Evolutionary conservation across 345 rosid genomes (phyloP).

Genomic region (Melastoma malabathricum): DNA sequence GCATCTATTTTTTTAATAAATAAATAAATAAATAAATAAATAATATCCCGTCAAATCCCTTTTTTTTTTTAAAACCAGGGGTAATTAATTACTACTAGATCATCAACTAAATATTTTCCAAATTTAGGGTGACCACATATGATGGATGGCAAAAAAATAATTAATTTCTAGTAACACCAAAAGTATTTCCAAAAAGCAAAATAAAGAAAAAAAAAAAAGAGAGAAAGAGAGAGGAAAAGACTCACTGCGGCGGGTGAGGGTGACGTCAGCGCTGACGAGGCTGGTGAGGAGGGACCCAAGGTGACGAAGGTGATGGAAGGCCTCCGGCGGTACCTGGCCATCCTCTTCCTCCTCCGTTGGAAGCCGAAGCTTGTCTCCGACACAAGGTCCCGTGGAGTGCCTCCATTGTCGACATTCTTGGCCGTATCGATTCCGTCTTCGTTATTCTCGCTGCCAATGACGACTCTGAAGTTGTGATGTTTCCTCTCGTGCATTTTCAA

Average conservation of each 20-base stretch:
- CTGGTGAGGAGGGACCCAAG: constrained; percentile 21
- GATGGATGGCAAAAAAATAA: too few relatives aligned
- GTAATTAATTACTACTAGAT: too few relatives aligned
- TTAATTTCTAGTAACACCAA: too few relatives aligned
- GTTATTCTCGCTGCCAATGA: constrained; percentile 9
- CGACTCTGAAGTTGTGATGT: constrained; percentile 4
- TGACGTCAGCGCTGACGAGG: constrained; percentile 23
- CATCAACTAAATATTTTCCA: too few relatives aligned
- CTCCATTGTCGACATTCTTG: constrained; percentile 5
- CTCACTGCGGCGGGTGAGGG: constrained; percentile 10
- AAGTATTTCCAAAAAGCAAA: too few relatives aligned
- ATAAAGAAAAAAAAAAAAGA: neutral
- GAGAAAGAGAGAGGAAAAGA: neutral
- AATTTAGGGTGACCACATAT: too few relatives aligned
- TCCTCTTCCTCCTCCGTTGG: constrained; percentile 56
- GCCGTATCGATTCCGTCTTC: neutral
- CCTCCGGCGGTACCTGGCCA: constrained; percentile 67
- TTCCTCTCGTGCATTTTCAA: too few relatives aligned
- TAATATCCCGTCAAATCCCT: too few relatives aligned
- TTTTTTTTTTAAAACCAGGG: too few relatives aligned
- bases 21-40: too few relatives aligned
- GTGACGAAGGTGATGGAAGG: constrained; percentile 39
- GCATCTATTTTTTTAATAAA: too few relatives aligned
- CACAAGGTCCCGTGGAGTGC: constrained; percentile 29
- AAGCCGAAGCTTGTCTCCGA: constrained; percentile 36